Evolutionary conservation across 805 yeast genomes (phyloP).

Genomic region (Ogataea zsoltii): DNA sequence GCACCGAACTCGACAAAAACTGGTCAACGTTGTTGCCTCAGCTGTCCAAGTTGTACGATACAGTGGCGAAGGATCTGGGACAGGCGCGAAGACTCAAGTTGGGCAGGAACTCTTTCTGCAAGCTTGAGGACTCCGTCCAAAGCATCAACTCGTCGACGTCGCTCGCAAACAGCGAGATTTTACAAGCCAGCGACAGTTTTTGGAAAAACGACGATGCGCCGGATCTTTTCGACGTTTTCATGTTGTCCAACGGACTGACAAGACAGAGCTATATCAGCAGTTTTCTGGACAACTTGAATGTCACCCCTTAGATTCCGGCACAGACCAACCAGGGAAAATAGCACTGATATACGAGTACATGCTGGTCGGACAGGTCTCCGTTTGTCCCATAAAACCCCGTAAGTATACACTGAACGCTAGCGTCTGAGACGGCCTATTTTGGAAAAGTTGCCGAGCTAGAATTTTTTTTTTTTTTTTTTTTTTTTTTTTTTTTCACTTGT

Average conservation of each 20-base stretch:
- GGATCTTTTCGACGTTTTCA: conserved; percentile 3
- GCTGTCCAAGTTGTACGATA: conserved; percentile 8
- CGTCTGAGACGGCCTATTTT: too few relatives aligned
- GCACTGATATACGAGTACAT: too few relatives aligned
- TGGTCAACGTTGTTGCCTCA: conserved; percentile 7
- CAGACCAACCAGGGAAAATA: too few relatives aligned
- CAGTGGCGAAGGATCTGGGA: conserved; percentile 5
- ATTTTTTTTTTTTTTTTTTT: too few relatives aligned
- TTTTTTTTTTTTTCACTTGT: too few relatives aligned
- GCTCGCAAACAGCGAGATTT: conserved; percentile 7
- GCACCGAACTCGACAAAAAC: conserved; percentile 5
- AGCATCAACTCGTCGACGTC: conserved; percentile 8
- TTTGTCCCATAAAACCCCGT: too few relatives aligned
- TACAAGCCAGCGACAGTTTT: background rate
- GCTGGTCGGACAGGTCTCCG: too few relatives aligned
- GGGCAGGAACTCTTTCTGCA: conserved; percentile 7
- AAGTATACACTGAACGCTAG: too few relatives aligned
- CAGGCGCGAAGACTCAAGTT: conserved; percentile 9
- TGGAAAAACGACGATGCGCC: background rate
- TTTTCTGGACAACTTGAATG: conserved; percentile 1
- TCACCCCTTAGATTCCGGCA: background rate
- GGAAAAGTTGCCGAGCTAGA: too few relatives aligned
- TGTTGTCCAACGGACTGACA: background rate
- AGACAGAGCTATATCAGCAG: background rate
- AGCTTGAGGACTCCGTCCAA: conserved; percentile 11